Conservation (phyloP, 129 eudicot species). For the Tanacetum coccineum region DNA sequence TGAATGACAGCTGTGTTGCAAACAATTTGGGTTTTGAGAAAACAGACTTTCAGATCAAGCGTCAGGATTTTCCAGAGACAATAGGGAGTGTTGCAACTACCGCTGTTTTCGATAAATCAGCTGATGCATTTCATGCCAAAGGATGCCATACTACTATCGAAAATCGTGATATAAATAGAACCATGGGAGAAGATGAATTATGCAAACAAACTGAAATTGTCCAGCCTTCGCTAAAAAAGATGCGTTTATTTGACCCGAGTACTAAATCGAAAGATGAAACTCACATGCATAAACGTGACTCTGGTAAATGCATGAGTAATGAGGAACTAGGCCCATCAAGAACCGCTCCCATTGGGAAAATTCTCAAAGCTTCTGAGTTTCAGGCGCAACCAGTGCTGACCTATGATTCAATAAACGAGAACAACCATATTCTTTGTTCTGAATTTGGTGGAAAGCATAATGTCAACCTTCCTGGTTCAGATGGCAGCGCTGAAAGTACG, state of each 20-base stretch:
- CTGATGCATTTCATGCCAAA: slow-evolving; percentile 29
- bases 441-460: slow-evolving; percentile 51
- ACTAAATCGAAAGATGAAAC: slow-evolving; percentile 25
- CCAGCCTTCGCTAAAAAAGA: slow-evolving; percentile 33
- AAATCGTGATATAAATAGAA: slow-evolving; percentile 34
- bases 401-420: too few relatives aligned
- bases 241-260: slow-evolving; percentile 30
- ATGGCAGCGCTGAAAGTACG: slow-evolving; percentile 48
- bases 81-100: slow-evolving; percentile 34
- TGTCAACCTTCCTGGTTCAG: slow-evolving; percentile 53
- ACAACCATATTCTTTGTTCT: not conserved
- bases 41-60: slow-evolving; percentile 57
- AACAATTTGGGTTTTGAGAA: slow-evolving; percentile 47
- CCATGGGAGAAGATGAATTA: slow-evolving; percentile 30
- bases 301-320: not conserved
- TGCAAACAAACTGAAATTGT: slow-evolving; percentile 40
- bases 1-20: slow-evolving; percentile 6
- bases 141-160: slow-evolving; percentile 36
- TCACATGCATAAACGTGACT: not conserved
- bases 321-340: slow-evolving; percentile 27
- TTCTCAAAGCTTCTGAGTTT: slow-evolving; percentile 26
- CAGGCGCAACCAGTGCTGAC: not conserved
- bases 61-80: slow-evolving; percentile 59
- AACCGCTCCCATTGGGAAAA: slow-evolving; percentile 24
- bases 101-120: slow-evolving; percentile 28